A percentile compares a stretch with the other conserved stretches of the same genome.
Evolutionary conservation across 2,329 filamentous ascomycete species (phyloP).

Genomic region (Diaporthe caulivora): DNA sequence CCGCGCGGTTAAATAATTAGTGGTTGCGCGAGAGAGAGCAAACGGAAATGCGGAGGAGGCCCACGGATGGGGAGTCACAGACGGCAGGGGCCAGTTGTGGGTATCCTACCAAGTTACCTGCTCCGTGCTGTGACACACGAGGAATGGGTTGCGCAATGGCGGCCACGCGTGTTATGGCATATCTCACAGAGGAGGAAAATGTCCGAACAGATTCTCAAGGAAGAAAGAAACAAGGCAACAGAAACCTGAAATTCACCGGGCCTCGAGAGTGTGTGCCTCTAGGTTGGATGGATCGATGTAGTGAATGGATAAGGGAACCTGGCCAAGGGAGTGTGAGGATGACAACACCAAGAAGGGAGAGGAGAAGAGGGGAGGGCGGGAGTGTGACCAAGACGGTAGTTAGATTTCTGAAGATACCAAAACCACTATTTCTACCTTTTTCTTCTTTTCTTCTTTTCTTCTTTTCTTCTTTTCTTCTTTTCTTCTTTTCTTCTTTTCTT

Average conservation of each 20-base stretch:
- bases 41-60: neutral
- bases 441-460: neutral
- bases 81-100: neutral
- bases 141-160: neutral
- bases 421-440: slow-evolving; percentile 30
- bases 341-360: no score
- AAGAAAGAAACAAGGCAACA: neutral
- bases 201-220: neutral
- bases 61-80: no score
- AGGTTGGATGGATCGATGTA: neutral
- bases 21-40: no score
- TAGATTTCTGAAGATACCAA: slow-evolving; percentile 37
- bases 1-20: neutral
- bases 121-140: neutral
- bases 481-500: neutral
- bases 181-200: neutral
- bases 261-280: neutral
- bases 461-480: no score
- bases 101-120: neutral
- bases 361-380: neutral
- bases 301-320: neutral
- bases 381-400: slow-evolving; percentile 26
- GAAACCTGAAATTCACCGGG: slow-evolving; percentile 1
- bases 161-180: neutral
- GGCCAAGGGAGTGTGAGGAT: neutral